Evolutionary conservation across 768 basidiomycete genomes (phyloP), one percentile per base, ranked within the genome.

Genomic region (Agrocybe chaxingu): DNA sequence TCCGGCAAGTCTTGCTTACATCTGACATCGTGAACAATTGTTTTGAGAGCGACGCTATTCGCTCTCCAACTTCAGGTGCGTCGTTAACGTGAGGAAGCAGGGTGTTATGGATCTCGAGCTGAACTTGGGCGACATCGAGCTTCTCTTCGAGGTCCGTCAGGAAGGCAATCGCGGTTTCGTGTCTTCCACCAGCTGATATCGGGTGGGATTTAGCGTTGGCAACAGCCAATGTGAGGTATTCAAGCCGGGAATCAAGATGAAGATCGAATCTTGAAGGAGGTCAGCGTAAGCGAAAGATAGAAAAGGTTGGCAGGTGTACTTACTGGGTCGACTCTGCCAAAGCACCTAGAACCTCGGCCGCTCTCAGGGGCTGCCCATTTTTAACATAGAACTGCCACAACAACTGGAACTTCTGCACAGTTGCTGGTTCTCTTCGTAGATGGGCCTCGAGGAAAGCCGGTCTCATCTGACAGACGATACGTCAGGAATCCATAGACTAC

Each of bases 321-420:
- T 54, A 95, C 91, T 89, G 78, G 12, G 79, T 79, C 10, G 92
- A 88, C 60, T 96, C 90, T 30, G 97, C 95, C 42, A 98, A 71
- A 10, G 79, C 73, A 9, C 81, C 80, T 40, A 98, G 79, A 0
- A 96, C 87, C 63, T 89, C 85, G 1, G 97, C 95, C 2, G 97
- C 96, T 39, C 89, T 80, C 41, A 94, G 66, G 31, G 89, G 89
- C 57, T 93, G 88, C 1, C 88, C 87, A 57, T 91, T 87, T 60
- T 96, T 90, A 46, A 96, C 93, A 62, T 97, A 96, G 70, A 92
- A 98, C 61, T 98, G 92, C 97, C 97, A 98, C 2, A 98, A 73
- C 1, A 99, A 70, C 59, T 98, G 91, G 61, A 79, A 84, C 63
- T 94, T 93, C 56, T 88, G 79, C 11, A 89, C 83, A 0, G 86